Evolutionary conservation across 2,329 filamentous ascomycete species (phyloP), one percentile per base, ranked within the genome.

Genomic region (Colletotrichum siamense): DNA sequence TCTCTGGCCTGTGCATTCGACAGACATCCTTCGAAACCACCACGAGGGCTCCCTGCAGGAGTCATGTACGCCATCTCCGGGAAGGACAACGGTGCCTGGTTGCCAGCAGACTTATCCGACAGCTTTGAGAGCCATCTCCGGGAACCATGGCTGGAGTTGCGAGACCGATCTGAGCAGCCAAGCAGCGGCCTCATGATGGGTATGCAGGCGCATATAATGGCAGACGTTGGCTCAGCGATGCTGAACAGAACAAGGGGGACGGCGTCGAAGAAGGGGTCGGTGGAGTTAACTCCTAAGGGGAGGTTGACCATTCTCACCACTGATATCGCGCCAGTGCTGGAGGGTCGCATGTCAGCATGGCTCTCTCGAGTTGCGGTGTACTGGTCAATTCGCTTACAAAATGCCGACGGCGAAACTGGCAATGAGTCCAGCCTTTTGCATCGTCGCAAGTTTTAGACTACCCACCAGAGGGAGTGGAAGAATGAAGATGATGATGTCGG

Each of bases 401-500:
- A 74, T 67, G 4, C 77, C 77, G 2, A 79, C 68, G 4, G 63
- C 66, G 9, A 79, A 79, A 8, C 73, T 65, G 4, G 49, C 64
- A 5, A 66, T 72, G 5, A 78, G 26, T 2, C 73, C 65, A 13
- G 49, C 12, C 18, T 77, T 79, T 59, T 77, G 77, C 55, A 52
- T 64, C 13, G 57, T 39, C 5, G 55, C 55, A 26, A 78, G 66
- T 5, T 69, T 75, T 10, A 78, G 44, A 3, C n/a, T 28, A 7
- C 34, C 22, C 3, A 79, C 34, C 2, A 78, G 44, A 15, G 66
- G 34, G 6, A 79, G 30, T 0, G 78, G 78, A 13, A 79, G 68
- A 32, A 71, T 63, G 36, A 78, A 71, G 15, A 79, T 77, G 49
- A 79, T 24, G 16, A 78, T 34, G 13, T 77, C 75, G 3, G 78